These are phyloP conservation scores for Hordeum marinum DNA, from an alignment of 176 grass and related monocot species.

Conservation along the genomic window DNA sequence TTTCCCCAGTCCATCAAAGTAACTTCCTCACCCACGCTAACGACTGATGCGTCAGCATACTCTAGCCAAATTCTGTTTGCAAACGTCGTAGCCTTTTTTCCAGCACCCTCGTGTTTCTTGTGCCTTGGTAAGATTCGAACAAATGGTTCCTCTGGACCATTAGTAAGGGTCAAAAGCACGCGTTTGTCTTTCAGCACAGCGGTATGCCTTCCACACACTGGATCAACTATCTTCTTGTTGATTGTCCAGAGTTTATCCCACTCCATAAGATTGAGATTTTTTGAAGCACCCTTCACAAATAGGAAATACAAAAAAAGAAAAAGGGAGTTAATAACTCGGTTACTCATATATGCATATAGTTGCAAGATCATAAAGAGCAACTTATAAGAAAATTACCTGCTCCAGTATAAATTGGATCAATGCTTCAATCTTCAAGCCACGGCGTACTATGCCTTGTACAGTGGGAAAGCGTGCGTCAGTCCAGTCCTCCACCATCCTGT, in stretches of 20 bases:
- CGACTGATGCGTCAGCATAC: slow-evolving; percentile 56
- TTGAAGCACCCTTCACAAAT: slow-evolving; percentile 70
- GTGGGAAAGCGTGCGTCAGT: slow-evolving; percentile 87
- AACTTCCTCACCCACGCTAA: slow-evolving; percentile 64
- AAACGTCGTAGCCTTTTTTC: slow-evolving; percentile 79
- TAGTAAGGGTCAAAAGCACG: slow-evolving; percentile 58
- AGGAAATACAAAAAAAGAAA: slow-evolving; percentile 11
- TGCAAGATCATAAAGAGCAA: neutral
- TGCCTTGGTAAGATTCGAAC: slow-evolving; percentile 72
- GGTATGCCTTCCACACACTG: slow-evolving; percentile 79
- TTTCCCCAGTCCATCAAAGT: slow-evolving; percentile 99
- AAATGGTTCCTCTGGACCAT: slow-evolving; percentile 70
- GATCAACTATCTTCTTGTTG: slow-evolving; percentile 91
- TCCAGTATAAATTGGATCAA: slow-evolving; percentile 89
- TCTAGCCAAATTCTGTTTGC: slow-evolving; percentile 79
- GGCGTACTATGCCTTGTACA: slow-evolving; percentile 84
- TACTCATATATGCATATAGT: neutral
- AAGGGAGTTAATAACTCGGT: neutral
- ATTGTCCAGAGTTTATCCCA: slow-evolving; percentile 97
- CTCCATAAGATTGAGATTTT: slow-evolving; percentile 97
- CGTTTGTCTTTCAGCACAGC: slow-evolving; percentile 55
- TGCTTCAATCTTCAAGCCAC: slow-evolving; percentile 89
- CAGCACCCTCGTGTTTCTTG: slow-evolving; percentile 88
- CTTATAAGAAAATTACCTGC: slow-evolving; percentile 43
- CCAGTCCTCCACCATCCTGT: slow-evolving; percentile 85